Evolutionary conservation across 2,329 filamentous ascomycete genomes (phyloP).

Genomic region (Claviceps paspali): DNA sequence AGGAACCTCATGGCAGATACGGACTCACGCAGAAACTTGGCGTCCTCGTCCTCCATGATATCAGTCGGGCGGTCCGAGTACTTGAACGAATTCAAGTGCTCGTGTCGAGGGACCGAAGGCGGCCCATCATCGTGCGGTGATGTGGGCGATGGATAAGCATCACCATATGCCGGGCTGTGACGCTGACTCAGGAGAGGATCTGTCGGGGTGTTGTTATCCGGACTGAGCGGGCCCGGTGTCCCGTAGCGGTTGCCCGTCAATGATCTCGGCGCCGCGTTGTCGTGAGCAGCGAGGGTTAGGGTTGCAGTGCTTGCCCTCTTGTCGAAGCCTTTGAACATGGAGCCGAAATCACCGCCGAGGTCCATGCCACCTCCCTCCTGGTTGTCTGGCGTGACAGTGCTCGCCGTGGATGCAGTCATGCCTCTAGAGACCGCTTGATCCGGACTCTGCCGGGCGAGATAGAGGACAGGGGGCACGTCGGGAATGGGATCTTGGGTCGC

Average conservation of each 20-base stretch:
- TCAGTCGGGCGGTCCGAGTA: constrained; percentile 21
- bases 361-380: constrained; percentile 30
- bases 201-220: constrained; percentile 28
- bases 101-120: constrained; percentile 22
- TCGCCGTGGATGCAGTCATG: constrained; percentile 38
- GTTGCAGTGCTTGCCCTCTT: constrained; percentile 38
- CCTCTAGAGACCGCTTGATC: constrained; percentile 26
- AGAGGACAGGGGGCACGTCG: constrained; percentile 24
- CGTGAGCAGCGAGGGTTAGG: constrained; percentile 27
- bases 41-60: constrained; percentile 35
- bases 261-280: constrained; percentile 24
- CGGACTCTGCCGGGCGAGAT: constrained; percentile 17
- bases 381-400: constrained; percentile 35
- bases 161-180: constrained; percentile 32
- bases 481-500: constrained; percentile 16
- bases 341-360: constrained; percentile 42
- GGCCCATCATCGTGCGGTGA: constrained; percentile 2
- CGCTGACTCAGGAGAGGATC: constrained; percentile 33
- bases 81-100: constrained; percentile 14
- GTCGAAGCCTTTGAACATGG: constrained; percentile 39
- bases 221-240: constrained; percentile 30
- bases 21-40: constrained; percentile 36
- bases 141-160: constrained; percentile 10
- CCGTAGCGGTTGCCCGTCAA: constrained; percentile 28
- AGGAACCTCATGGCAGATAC: constrained; percentile 34